These are phyloP conservation scores for Tetraselmis striata DNA, from an alignment of 139 green algal species.

Conservation along the genomic window DNA sequence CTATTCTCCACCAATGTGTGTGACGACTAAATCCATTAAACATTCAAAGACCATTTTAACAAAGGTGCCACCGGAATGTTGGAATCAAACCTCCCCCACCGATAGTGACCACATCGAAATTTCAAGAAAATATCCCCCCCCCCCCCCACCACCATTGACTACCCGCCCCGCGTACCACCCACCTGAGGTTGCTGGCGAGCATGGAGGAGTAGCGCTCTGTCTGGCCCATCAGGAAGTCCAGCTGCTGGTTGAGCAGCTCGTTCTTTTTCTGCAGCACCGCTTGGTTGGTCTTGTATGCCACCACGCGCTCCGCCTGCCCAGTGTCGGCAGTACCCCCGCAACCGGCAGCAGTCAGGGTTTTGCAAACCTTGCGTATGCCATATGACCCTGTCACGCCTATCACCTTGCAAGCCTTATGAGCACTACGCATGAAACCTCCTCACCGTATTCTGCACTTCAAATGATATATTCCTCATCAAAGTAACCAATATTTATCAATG, in stretches of 20 bases:
- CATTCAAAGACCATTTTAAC: too few species aligned
- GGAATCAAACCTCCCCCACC: slow-evolving; percentile 2
- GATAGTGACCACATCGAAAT: too few species aligned
- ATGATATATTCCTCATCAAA: background rate
- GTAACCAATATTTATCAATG: too few species aligned
- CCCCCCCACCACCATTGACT: background rate
- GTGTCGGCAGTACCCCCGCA: slow-evolving; percentile 72
- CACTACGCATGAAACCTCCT: too few species aligned
- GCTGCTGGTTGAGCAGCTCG: slow-evolving; percentile 69
- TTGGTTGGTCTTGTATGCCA: slow-evolving; percentile 73
- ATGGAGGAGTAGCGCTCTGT: slow-evolving; percentile 88
- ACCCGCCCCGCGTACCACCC: background rate
- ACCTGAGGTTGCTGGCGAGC: slow-evolving; percentile 65
- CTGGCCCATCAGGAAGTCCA: slow-evolving; percentile 90
- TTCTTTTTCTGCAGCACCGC: slow-evolving; percentile 59
- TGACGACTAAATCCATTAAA: too few species aligned
- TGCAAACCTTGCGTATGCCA: background rate
- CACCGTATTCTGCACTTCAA: background rate
- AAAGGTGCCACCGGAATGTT: too few species aligned
- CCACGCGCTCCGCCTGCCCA: slow-evolving; percentile 78
- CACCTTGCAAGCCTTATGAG: too few species aligned
- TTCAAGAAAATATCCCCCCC: slow-evolving; percentile 3
- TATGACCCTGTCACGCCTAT: background rate
- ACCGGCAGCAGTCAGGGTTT: slow-evolving; percentile 24
- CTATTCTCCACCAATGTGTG: too few species aligned